Conservation (phyloP, 805 yeast genomes). For the Naumovozyma dairenensis region DNA sequence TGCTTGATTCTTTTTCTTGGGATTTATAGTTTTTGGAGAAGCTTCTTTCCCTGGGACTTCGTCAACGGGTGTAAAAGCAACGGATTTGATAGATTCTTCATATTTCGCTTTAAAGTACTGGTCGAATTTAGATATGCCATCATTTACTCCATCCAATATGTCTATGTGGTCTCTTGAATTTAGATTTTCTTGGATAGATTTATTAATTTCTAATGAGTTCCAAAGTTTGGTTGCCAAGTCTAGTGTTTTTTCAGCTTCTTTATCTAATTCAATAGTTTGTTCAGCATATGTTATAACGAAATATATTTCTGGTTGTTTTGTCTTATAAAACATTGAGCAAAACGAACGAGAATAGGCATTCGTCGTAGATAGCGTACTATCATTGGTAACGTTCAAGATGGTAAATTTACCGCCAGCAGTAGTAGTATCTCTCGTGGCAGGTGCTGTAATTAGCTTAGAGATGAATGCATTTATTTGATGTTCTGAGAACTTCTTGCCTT, state of each 20-base stretch:
- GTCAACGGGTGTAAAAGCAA: background rate
- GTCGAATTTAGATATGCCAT: conserved; percentile 32
- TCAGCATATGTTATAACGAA: conserved; percentile 36
- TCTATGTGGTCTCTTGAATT: conserved; percentile 25
- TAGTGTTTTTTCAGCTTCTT: conserved; percentile 36
- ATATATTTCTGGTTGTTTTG: conserved; percentile 25
- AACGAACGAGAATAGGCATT: conserved; percentile 10
- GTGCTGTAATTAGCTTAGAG: conserved; percentile 18
- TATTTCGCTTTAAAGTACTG: conserved; percentile 31
- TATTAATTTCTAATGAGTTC: conserved; percentile 27
- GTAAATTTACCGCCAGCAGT: conserved; percentile 12
- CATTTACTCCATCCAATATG: conserved; percentile 23
- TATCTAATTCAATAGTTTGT: conserved; percentile 35
- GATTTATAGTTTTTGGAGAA: conserved; percentile 3
- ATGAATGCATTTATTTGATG: conserved; percentile 23
- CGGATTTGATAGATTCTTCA: conserved; percentile 12
- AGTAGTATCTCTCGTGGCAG: conserved; percentile 17
- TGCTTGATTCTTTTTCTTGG: conserved; percentile 7
- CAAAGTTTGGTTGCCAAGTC: conserved; percentile 28
- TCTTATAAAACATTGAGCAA: conserved; percentile 23
- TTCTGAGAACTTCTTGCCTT: conserved; percentile 24
- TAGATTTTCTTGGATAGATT: conserved; percentile 26
- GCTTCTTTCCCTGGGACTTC: conserved; percentile 1
- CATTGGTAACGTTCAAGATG: conserved; percentile 9
- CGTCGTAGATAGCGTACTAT: background rate